Percentiles rank a stretch among this genome's conserved stretches.
Evolutionary conservation across 768 basidiomycete genomes (phyloP).

Genomic region (Fomitopsis pulvina): DNA sequence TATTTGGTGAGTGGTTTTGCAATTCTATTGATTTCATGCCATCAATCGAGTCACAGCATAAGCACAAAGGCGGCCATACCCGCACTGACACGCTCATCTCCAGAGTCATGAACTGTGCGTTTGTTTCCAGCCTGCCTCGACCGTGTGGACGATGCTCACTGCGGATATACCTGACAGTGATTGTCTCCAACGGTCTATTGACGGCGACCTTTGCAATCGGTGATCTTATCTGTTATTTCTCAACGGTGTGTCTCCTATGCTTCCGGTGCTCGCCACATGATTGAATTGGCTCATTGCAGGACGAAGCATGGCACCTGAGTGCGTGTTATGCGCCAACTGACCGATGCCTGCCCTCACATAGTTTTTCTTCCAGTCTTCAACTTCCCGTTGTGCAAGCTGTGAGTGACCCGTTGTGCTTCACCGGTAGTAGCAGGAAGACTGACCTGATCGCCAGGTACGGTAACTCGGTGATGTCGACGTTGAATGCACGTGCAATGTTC

Average conservation of each 20-base stretch:
- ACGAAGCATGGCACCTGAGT: background rate
- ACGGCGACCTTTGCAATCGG: background rate
- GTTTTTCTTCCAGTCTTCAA: background rate
- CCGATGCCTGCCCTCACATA: background rate
- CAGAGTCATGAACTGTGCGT: background rate
- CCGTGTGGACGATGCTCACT: background rate
- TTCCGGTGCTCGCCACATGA: background rate
- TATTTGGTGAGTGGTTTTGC: background rate
- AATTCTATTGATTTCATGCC: background rate
- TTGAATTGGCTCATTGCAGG: background rate
- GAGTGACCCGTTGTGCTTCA: background rate
- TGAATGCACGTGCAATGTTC: background rate
- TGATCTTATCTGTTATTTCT: background rate
- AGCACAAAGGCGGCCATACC: background rate
- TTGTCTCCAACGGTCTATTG: background rate
- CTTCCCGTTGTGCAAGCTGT: background rate
- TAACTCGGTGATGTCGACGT: background rate
- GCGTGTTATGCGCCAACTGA: background rate
- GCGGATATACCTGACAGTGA: background rate
- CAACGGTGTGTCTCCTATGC: background rate
- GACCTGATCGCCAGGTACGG: background rate
- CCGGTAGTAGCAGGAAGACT: background rate
- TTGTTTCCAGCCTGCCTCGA: too few relatives aligned
- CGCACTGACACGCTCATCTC: background rate
- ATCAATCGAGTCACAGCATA: background rate